Evolutionary conservation across 768 basidiomycete genomes (phyloP).

Genomic region (Russula sp.): DNA sequence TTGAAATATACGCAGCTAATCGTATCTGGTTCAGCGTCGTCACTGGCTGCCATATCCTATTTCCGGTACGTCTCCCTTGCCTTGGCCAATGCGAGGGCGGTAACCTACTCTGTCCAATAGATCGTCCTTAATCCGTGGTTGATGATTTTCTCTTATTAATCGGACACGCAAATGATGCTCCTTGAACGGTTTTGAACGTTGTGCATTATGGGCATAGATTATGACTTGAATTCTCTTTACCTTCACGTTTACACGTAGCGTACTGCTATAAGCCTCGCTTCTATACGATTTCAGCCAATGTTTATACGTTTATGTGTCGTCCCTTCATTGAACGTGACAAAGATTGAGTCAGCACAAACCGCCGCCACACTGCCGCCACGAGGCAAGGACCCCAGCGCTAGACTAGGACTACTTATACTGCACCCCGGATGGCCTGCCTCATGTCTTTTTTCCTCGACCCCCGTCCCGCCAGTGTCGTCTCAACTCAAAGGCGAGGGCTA

Average conservation of each 20-base stretch:
- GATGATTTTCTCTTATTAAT: conserved; percentile 71
- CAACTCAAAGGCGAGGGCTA: not conserved
- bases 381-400: not conserved
- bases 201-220: no score
- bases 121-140: conserved; percentile 87
- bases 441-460: not conserved
- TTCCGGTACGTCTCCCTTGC: conserved; percentile 56
- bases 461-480: not conserved
- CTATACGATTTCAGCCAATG: not conserved
- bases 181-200: not conserved
- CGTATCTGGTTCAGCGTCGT: conserved; percentile 45
- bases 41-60: conserved; percentile 63
- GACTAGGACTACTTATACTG: not conserved
- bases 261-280: not conserved
- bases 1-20: conserved; percentile 3
- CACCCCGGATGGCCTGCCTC: not conserved
- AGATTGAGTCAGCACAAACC: not conserved
- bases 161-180: not conserved
- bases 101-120: conserved; percentile 38
- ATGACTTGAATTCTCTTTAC: no score
- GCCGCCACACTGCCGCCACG: conserved; percentile 15
- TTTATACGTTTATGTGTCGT: no score
- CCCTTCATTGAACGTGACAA: no score
- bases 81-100: conserved; percentile 25
- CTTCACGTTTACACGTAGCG: not conserved